Evolutionary conservation across 2,329 filamentous ascomycete species (phyloP), one percentile per base, ranked within the genome.

Genomic region (Botryotinia globosa): DNA sequence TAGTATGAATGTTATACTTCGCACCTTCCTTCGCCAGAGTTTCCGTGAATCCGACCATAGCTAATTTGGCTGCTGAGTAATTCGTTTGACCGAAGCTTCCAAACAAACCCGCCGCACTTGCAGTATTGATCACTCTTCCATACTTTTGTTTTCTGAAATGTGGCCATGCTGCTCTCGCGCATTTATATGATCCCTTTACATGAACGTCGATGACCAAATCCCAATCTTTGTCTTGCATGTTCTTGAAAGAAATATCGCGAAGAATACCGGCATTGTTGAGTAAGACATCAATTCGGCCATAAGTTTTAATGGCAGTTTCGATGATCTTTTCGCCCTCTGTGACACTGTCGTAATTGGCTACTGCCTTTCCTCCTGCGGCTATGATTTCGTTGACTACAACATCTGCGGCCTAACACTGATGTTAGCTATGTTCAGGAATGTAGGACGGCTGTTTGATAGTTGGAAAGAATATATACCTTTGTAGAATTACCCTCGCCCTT

Each of bases 61-160:
- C 92, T 76, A 98, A 88, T 87, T 98, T 99, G 80, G 96, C 96
- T 74, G 96, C 94, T 71, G 95, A 97, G 85, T 99, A 99, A 85
- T 98, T 98, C 82, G 91, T 89, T 85, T 98, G 95, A 77, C 95
- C 96, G 81, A 98, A 98, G 85, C 90, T 96, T 80, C 96, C 96
- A 82, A 97, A 98, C 71, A 99, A 87, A 79, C 96, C 96, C 75
- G 96, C 94, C 73, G 94, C 94, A n/a, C 95, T 98, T 54, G 95
- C 90, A 37, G 96, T 98, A 87, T 97, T 98, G 85, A 99, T 97
- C 77, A 99, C 87, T 79, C 96, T 90, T 76, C 96, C 96, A 82
- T 93, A 99, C 89, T 98, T 98, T 85, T 99, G 96, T 86, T 98
- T 98, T 81, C 95, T 89, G 88, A 99, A 98, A 84, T 98, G 87